A percentile compares a stretch with the other conserved stretches of the same genome.
These are phyloP conservation scores for Fragaria nilgerrensis DNA, from an alignment of 306 rosid species.

Conservation along the genomic window DNA sequence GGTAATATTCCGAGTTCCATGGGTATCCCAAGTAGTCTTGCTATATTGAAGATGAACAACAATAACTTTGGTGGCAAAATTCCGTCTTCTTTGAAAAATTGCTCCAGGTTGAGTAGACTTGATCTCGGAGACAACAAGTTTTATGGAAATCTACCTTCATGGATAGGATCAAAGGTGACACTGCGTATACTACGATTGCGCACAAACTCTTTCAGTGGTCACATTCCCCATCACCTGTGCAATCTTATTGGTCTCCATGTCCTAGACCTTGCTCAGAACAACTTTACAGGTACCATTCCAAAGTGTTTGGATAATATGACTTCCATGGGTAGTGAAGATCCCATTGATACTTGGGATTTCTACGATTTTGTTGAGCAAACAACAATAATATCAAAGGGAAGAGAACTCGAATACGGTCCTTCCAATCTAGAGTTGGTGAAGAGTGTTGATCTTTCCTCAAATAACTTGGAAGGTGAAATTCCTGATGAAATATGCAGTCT, in stretches of 20 bases:
- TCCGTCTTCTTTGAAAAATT: neutral
- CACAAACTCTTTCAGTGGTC: neutral
- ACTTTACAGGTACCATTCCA: neutral
- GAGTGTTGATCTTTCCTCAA: conserved; percentile 14
- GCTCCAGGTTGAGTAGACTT: neutral
- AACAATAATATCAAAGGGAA: neutral
- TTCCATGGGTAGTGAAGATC: neutral
- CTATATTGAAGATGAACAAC: neutral
- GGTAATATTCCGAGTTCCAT: neutral
- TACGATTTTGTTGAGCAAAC: neutral
- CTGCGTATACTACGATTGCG: neutral
- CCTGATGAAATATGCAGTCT: conserved; percentile 7
- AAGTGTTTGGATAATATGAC: too few relatives aligned
- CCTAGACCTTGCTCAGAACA: conserved; percentile 11
- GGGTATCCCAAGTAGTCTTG: neutral
- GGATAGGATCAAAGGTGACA: conserved; percentile 2
- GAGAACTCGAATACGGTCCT: neutral
- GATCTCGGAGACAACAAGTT: conserved; percentile 13
- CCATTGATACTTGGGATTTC: too few relatives aligned
- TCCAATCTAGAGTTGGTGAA: neutral
- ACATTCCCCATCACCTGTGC: conserved; percentile 1
- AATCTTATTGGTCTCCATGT: neutral
- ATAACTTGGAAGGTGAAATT: conserved; percentile 14
- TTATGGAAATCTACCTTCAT: neutral
- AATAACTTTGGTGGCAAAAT: neutral